These are phyloP conservation scores for Euphorbia celastroides DNA, from an alignment of 441 rosid genomes.

Conservation along the genomic window DNA sequence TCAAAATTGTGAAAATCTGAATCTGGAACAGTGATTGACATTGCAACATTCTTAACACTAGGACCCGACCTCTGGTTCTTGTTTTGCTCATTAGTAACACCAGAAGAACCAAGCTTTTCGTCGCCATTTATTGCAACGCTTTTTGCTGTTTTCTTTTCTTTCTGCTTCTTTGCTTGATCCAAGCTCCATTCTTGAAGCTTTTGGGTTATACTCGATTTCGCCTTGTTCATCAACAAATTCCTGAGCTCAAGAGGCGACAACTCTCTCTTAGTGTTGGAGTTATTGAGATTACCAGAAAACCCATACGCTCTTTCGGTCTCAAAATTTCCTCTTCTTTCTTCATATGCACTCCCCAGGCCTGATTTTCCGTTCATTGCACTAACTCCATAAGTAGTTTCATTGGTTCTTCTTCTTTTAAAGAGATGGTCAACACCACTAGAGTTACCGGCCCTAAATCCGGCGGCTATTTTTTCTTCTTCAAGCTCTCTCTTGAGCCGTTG, in stretches of 20 bases:
- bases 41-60: constrained; percentile 18
- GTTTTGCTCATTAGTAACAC: constrained; percentile 16
- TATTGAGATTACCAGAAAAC: constrained; percentile 24
- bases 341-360: constrained; percentile 30
- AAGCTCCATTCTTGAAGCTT: constrained; percentile 41
- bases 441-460: constrained; percentile 24
- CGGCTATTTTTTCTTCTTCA: constrained; percentile 40
- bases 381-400: constrained; percentile 29
- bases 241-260: constrained; percentile 42
- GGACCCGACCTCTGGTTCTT: constrained; percentile 16
- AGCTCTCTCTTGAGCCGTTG: constrained; percentile 45
- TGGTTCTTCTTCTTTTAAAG: constrained; percentile 37
- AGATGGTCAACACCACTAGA: constrained; percentile 26
- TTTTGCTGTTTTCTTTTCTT: constrained; percentile 31
- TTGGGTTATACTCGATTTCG: constrained; percentile 32
- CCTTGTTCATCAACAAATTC: constrained; percentile 51
- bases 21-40: constrained; percentile 72
- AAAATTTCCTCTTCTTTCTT: constrained; percentile 29
- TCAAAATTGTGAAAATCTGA: constrained; percentile 91
- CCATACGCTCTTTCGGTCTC: constrained; percentile 30
- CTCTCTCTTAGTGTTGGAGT: constrained; percentile 37
- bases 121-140: constrained; percentile 22
- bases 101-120: constrained; percentile 18
- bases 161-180: constrained; percentile 23
- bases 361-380: constrained; percentile 29